Evolutionary conservation across 2,329 filamentous ascomycete species (phyloP).

Genomic region (Cercospora sp.): DNA sequence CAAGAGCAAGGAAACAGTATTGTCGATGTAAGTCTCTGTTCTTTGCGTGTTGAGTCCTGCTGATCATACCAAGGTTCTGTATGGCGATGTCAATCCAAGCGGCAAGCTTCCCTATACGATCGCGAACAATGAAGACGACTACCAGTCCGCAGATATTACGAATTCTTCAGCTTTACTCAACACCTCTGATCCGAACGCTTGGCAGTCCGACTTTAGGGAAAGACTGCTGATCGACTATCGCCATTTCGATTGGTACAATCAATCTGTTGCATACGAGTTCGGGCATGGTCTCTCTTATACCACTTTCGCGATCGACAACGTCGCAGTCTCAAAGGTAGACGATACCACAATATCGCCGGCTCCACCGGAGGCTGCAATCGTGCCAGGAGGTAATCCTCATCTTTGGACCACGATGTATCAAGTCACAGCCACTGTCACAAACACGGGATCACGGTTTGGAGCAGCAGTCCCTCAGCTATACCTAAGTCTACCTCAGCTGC

Average conservation of each 20-base stretch:
- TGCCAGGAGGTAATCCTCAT: slow-evolving; percentile 62
- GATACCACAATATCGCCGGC: slow-evolving; percentile 49
- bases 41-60: not conserved
- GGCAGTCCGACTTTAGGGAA: slow-evolving; percentile 55
- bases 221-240: slow-evolving; percentile 57
- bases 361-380: slow-evolving; percentile 52
- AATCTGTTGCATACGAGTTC: slow-evolving; percentile 35
- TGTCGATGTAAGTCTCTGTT: slow-evolving; percentile 51
- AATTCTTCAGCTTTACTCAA: slow-evolving; percentile 40
- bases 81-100: slow-evolving; percentile 6
- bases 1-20: slow-evolving; percentile 83
- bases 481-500: slow-evolving; percentile 47
- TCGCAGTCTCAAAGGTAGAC: slow-evolving; percentile 17
- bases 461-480: slow-evolving; percentile 62
- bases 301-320: slow-evolving; percentile 27
- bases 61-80: not conserved
- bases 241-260: slow-evolving; percentile 48
- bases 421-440: slow-evolving; percentile 57
- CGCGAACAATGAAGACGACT: slow-evolving; percentile 59
- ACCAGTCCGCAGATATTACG: slow-evolving; percentile 38
- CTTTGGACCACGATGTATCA: slow-evolving; percentile 59
- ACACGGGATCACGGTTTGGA: slow-evolving; percentile 59
- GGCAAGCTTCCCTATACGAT: slow-evolving; percentile 74
- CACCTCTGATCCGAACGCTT: slow-evolving; percentile 42
- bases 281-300: slow-evolving; percentile 35